Conservation (phyloP, 2,329 filamentous ascomycete genomes). For the Xylariaceae sp. region DNA sequence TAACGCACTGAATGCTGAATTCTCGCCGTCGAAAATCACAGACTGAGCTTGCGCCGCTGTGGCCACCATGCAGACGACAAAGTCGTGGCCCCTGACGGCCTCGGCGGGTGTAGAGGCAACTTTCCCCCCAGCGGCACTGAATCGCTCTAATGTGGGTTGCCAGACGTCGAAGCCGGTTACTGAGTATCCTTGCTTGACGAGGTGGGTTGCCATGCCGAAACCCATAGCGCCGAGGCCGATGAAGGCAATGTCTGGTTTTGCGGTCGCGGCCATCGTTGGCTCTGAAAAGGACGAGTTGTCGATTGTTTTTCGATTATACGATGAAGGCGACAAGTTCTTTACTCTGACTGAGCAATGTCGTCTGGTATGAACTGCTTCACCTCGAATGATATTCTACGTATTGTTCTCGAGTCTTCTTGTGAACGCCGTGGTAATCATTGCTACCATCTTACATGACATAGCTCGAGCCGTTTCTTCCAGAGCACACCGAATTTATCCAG, state of each 20-base stretch:
- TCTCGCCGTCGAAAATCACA: constrained; percentile 56
- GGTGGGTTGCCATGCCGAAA: constrained; percentile 73
- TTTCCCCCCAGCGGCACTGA: constrained; percentile 56
- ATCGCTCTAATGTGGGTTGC: constrained; percentile 59
- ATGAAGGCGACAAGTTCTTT: neutral
- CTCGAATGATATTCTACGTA: neutral
- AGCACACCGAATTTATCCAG: too few species aligned
- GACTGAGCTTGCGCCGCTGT: constrained; percentile 63
- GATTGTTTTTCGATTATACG: neutral
- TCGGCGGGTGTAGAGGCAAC: constrained; percentile 55
- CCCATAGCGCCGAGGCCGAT: constrained; percentile 78
- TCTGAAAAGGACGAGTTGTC: neutral
- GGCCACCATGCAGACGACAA: constrained; percentile 71
- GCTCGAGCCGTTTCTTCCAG: too few species aligned
- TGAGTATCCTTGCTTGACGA: constrained; percentile 59
- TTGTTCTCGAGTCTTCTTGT: neutral
- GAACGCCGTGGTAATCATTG: neutral
- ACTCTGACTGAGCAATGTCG: neutral
- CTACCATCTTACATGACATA: neutral
- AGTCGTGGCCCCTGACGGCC: constrained; percentile 53
- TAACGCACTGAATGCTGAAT: constrained; percentile 46
- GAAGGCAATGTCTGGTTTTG: constrained; percentile 50
- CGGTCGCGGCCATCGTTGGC: constrained; percentile 23
- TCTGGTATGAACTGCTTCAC: neutral
- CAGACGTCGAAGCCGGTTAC: constrained; percentile 71